Evolutionary conservation across 805 yeast genomes (phyloP).

Genomic region (Yamadazyma nakazawae): DNA sequence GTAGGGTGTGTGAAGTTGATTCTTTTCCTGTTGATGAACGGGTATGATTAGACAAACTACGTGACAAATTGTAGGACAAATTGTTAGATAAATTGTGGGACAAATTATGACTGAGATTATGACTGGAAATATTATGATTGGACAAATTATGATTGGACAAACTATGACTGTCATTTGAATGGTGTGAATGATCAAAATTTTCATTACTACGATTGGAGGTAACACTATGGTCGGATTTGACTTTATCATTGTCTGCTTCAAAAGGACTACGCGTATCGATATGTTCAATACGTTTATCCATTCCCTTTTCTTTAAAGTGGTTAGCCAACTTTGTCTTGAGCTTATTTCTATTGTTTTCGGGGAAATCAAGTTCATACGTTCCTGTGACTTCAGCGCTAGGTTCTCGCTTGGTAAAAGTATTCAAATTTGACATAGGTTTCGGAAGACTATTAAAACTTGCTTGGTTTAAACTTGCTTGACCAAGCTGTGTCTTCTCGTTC

Average conservation of each 20-base stretch:
- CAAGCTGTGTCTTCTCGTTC: slow-evolving; percentile 24
- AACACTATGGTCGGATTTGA: neutral
- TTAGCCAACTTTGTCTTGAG: slow-evolving; percentile 31
- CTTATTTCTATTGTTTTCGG: slow-evolving; percentile 15
- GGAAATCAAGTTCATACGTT: slow-evolving; percentile 31
- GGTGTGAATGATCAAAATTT: neutral
- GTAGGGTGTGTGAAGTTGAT: neutral
- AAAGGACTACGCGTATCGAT: neutral
- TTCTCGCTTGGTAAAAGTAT: neutral
- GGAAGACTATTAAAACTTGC: slow-evolving; percentile 2
- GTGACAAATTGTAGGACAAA: neutral
- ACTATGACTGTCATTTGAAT: slow-evolving; percentile 1
- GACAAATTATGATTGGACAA: slow-evolving; percentile 11
- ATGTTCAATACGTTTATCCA: neutral
- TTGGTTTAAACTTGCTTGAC: neutral
- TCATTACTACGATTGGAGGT: neutral
- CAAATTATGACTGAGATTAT: neutral
- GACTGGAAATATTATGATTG: slow-evolving; percentile 9
- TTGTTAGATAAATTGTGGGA: neutral
- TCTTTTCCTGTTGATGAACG: neutral
- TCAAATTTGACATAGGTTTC: neutral
- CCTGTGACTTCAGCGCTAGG: slow-evolving; percentile 22
- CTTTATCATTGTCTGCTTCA: neutral
- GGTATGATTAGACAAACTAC: neutral
- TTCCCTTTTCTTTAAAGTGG: slow-evolving; percentile 21